Evolutionary conservation across 495 filamentous ascomycete genomes (phyloP).

Genomic region (Penicillium ochrochloron): DNA sequence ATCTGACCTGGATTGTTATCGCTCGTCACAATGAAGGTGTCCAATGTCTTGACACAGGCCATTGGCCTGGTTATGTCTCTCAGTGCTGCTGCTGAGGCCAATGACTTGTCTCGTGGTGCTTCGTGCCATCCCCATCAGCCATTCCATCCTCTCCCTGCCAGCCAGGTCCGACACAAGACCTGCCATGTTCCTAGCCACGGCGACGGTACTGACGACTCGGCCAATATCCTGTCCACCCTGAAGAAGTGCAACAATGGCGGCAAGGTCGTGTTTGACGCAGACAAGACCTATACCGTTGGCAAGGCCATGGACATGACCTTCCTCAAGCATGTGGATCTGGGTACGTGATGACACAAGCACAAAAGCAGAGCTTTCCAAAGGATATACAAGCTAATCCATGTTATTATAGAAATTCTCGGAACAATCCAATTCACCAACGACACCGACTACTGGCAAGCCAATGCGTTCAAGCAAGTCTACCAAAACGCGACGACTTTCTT

Average conservation of each 20-base stretch:
- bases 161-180: constrained; percentile 33
- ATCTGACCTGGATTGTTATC: constrained; percentile 1
- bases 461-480: constrained; percentile 62
- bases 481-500: constrained; percentile 73
- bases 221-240: constrained; percentile 60
- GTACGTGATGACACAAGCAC: constrained; percentile 25
- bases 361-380: constrained; percentile 1
- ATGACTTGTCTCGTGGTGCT: constrained; percentile 29
- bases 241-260: constrained; percentile 70
- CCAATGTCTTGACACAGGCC: constrained; percentile 34
- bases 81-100: constrained; percentile 25
- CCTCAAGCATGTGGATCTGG: constrained; percentile 65
- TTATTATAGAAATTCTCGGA: constrained; percentile 53
- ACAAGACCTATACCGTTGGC: constrained; percentile 62
- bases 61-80: constrained; percentile 32
- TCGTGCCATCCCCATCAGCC: constrained; percentile 39
- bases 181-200: constrained; percentile 44
- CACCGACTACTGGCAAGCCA: constrained; percentile 68
- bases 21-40: constrained; percentile 34
- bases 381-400: constrained; percentile 4
- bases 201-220: constrained; percentile 61
- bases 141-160: constrained; percentile 43
- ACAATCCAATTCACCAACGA: constrained; percentile 65
- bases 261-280: constrained; percentile 62
- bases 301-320: constrained; percentile 69